Conservation (phyloP, 257 asterid species). For the Marsdenia floribunda region DNA sequence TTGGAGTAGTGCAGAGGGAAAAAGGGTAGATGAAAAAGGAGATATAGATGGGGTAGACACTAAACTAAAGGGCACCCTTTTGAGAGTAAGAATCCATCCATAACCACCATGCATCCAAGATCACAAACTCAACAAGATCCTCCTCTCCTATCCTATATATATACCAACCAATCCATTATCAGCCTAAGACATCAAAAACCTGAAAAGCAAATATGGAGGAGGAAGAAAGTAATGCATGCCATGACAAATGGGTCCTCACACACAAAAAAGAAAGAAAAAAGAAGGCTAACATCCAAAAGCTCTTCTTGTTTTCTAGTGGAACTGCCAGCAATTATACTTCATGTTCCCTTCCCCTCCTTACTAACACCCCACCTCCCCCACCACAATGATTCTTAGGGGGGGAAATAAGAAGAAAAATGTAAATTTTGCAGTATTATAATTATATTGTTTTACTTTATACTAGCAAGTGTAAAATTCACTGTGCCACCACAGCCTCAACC, state of each 20-base stretch:
- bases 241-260: conserved; percentile 18
- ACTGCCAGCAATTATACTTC: conserved; percentile 21
- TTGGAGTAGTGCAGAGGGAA: neutral
- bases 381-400: neutral
- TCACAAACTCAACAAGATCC: neutral
- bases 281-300: conserved; percentile 19
- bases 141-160: neutral
- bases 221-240: conserved; percentile 6
- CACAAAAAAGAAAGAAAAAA: too few species aligned
- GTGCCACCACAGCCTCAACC: neutral
- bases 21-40: neutral
- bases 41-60: neutral
- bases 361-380: neutral
- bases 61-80: neutral
- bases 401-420: neutral
- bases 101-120: neutral
- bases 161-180: conserved; percentile 20
- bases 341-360: conserved; percentile 5
- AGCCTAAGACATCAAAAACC: conserved; percentile 1
- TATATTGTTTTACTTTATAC: neutral
- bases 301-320: conserved; percentile 21
- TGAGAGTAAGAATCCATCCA: neutral
- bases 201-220: conserved; percentile 1
- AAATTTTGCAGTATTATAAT: neutral
- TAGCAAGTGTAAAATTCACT: neutral